These are phyloP conservation scores for Podaxis sp. DNA, from an alignment of 768 basidiomycete genomes.

Conservation along the genomic window DNA sequence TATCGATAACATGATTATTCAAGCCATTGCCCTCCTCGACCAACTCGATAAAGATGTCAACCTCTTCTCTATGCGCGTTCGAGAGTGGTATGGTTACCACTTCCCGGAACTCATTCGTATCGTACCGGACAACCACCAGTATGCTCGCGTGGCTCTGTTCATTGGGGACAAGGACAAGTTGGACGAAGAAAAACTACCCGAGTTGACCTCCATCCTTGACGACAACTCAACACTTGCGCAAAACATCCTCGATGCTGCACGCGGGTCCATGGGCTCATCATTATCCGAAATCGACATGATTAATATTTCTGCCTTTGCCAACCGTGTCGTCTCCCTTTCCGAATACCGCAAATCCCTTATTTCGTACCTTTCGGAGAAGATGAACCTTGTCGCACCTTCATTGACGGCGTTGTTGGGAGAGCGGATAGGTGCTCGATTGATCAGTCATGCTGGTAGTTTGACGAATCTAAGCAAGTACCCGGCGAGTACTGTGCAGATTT, in stretches of 20 bases:
- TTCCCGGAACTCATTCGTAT: constrained; percentile 95
- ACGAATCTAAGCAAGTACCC: constrained; percentile 98
- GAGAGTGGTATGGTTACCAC: constrained; percentile 99
- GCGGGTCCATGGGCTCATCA: constrained; percentile 91
- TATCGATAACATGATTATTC: constrained; percentile 99
- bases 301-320: constrained; percentile 91
- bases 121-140: constrained; percentile 93
- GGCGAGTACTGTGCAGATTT: constrained; percentile 95
- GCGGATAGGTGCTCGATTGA: constrained; percentile 87
- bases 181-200: constrained; percentile 74
- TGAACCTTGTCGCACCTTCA: constrained; percentile 95
- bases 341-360: constrained; percentile 93
- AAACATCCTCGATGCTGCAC: constrained; percentile 92
- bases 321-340: constrained; percentile 85
- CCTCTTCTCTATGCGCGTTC: constrained; percentile 95
- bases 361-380: constrained; percentile 90
- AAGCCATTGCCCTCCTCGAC: constrained; percentile 96
- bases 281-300: constrained; percentile 92
- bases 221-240: constrained; percentile 84
- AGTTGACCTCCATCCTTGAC: constrained; percentile 75
- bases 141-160: constrained; percentile 80
- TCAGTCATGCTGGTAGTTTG: constrained; percentile 94
- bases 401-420: constrained; percentile 89
- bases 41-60: constrained; percentile 99
- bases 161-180: constrained; percentile 88